Evolutionary conservation across 202 grass and related monocot species (phyloP), one percentile per base, ranked within the genome.

Genomic region (Brachypodium distachyon): DNA sequence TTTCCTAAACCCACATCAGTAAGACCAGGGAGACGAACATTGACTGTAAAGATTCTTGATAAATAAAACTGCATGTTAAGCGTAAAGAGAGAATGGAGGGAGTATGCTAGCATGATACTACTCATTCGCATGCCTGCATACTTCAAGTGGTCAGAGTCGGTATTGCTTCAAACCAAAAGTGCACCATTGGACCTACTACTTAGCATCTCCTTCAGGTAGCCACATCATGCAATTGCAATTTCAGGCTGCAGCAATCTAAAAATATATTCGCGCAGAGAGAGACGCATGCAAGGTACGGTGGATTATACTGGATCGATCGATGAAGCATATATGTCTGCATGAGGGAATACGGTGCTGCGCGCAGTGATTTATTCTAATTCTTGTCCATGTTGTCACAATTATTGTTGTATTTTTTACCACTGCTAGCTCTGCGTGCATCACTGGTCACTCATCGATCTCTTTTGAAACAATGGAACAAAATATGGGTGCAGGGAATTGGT

Each of bases 201-300:
- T 70, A 81, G 71, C 72, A 82, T 86, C 84, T 77, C 61, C 77
- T 75, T 47, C 34, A 70, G 42, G 77, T 67, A 31, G 26, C 61
- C 42, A 53, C 50, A 68, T 36, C 23, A 73, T 63, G 43, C 38
- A 43, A 27, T 55, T 36, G 33, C 33, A 36, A n/a, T n/a, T n/a
- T n/a, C n/a, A n/a, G n/a, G n/a, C n/a, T n/a, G 4, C 52, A 13
- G 52, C 21, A 55, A 55, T 21, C 4, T 55, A n/a, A n/a, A n/a
- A n/a, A n/a, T n/a, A n/a, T n/a, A n/a, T n/a, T n/a, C n/a, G n/a
- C n/a, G n/a, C n/a, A 41, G 62, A 32, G 39, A 39, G 77, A 80
- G 65, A 60, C 63, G 77, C 58, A 70, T 67, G 32, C 33, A 12
- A 16, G 36, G 28, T 43, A 27, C 29, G 67, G 12, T 71, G 12